A percentile compares a stretch with the other conserved stretches of the same genome.
Evolutionary conservation across 1,139 yeast genomes (phyloP).

Genomic region (Suhomyces terraborum): DNA sequence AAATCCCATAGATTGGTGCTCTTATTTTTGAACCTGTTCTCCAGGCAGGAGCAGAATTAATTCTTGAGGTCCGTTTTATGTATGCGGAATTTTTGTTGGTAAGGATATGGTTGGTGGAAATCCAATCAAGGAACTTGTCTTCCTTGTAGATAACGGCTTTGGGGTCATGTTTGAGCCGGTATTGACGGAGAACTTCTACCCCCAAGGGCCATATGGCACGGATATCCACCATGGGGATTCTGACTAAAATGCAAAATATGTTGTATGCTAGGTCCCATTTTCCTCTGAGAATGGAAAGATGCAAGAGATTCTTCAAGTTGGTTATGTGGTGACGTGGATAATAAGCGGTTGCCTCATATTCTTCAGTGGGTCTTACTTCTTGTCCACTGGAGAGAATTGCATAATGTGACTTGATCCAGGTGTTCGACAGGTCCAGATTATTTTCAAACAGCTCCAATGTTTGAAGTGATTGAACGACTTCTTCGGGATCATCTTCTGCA

Average conservation of each 20-base stretch:
- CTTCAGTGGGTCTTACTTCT: constrained; percentile 31
- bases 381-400: constrained; percentile 31
- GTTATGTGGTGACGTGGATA: constrained; percentile 30
- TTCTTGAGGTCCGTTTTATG: constrained; percentile 14
- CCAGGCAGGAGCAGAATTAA: constrained; percentile 40
- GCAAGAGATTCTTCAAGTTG: constrained; percentile 37
- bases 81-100: constrained; percentile 14
- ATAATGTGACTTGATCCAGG: constrained; percentile 28
- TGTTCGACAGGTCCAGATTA: constrained; percentile 25
- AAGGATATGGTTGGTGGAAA: constrained; percentile 30
- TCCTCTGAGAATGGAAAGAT: constrained; percentile 40
- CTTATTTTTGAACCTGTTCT: constrained; percentile 40
- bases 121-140: constrained; percentile 41
- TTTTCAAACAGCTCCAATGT: constrained; percentile 19
- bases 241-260: constrained; percentile 49
- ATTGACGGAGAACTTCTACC: constrained; percentile 36
- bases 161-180: background rate
- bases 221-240: constrained; percentile 53
- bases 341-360: constrained; percentile 11
- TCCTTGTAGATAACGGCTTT: constrained; percentile 18
- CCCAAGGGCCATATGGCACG: constrained; percentile 64
- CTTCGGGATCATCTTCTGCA: constrained; percentile 18
- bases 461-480: constrained; percentile 14
- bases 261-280: constrained; percentile 60
- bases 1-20: constrained; percentile 41